A percentile compares a stretch with the other conserved stretches of the same genome.
phyloP scores from a whole-genome alignment of 2,329 filamentous ascomycete species.

The Calonectria pteridis region DNA sequence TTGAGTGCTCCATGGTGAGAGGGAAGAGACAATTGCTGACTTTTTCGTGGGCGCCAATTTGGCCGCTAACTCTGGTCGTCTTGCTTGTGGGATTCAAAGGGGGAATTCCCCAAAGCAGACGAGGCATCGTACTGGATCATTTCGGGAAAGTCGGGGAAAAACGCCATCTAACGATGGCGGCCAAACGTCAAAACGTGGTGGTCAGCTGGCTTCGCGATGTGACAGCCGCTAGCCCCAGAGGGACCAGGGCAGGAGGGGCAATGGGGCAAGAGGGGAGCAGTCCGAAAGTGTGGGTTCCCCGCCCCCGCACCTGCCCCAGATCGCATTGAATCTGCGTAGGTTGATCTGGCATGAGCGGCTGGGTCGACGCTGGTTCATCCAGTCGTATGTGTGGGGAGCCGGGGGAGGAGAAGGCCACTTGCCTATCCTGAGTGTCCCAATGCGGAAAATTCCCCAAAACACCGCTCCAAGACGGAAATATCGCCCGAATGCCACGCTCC shows the following conservation, averaged over 20 bases:
- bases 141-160: constrained; percentile 9
- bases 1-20: not conserved
- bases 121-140: not conserved
- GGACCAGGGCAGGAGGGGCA: not conserved
- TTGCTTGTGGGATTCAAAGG: not conserved
- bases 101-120: constrained; percentile 12
- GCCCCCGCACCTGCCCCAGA: constrained; percentile 32
- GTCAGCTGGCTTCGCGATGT: constrained; percentile 23
- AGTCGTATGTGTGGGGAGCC: not conserved
- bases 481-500: not conserved
- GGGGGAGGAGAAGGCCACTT: not conserved
- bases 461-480: not conserved
- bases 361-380: not conserved
- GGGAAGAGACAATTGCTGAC: not conserved
- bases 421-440: not conserved
- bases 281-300: not conserved
- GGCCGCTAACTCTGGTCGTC: not conserved
- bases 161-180: not conserved
- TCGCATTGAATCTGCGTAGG: constrained; percentile 9
- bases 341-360: not conserved
- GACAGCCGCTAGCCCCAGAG: not conserved
- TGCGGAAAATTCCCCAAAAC: not conserved
- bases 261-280: not conserved
- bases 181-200: constrained; percentile 2
- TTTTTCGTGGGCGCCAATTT: not conserved